Conservation (phyloP, 163 green algal species). For the Volvox carteri region DNA sequence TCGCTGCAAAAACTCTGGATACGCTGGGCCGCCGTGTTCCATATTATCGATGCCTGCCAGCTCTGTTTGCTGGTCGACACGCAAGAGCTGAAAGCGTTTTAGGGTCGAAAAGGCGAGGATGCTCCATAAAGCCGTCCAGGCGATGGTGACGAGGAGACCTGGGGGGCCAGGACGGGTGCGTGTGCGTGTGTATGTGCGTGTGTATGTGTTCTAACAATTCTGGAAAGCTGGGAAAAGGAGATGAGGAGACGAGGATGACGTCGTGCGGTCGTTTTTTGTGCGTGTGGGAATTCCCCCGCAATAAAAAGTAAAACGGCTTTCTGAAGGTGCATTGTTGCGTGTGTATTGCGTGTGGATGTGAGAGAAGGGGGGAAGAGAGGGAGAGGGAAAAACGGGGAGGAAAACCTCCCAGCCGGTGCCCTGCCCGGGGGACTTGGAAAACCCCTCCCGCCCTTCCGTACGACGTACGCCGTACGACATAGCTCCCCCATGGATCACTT, state of each 20-base stretch:
- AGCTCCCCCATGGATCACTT: no score
- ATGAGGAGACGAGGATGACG: no score
- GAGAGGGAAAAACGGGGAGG: not conserved
- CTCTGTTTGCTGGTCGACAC: slow-evolving; percentile 69
- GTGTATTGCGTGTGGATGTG: no score
- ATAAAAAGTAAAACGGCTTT: no score
- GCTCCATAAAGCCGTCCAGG: slow-evolving; percentile 9
- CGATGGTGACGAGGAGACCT: slow-evolving; percentile 34
- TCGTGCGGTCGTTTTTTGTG: no score
- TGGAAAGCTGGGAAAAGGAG: not conserved
- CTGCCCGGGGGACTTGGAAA: no score
- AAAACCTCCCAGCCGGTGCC: no score
- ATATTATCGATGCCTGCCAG: slow-evolving; percentile 75
- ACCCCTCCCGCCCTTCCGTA: no score
- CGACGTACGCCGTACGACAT: not conserved
- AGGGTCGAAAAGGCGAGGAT: slow-evolving; percentile 31
- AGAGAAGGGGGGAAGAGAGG: not conserved
- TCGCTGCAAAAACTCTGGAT: slow-evolving; percentile 57
- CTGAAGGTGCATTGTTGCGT: no score
- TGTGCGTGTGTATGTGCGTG: not conserved
- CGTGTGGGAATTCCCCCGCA: no score
- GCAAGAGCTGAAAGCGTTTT: slow-evolving; percentile 52
- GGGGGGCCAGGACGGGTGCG: not conserved
- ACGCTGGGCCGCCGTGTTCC: slow-evolving; percentile 67
- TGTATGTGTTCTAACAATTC: not conserved